These are phyloP conservation scores for Ettlia oleoabundans DNA, from an alignment of 139 green algal species.

Conservation along the genomic window DNA sequence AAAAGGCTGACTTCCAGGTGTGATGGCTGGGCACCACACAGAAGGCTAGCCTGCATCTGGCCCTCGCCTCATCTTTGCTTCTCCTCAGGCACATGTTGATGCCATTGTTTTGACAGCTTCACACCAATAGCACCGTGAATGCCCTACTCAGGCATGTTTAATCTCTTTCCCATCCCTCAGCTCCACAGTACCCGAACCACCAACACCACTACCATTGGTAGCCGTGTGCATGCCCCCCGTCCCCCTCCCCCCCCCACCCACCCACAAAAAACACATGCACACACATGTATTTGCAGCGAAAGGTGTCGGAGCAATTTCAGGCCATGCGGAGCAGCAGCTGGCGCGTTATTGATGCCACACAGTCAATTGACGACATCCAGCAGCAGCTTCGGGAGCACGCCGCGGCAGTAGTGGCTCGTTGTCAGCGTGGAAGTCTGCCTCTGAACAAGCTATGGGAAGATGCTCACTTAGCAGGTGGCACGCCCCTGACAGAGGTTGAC, in stretches of 20 bases:
- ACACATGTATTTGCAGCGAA: neutral
- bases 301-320: conserved; percentile 33
- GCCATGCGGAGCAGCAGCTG: conserved; percentile 25
- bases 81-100: no score
- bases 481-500: neutral
- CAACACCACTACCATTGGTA: no score
- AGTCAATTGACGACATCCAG: conserved; percentile 40
- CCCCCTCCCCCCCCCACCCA: neutral
- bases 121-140: no score
- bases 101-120: no score
- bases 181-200: no score
- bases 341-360: conserved; percentile 34
- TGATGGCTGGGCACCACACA: conserved; percentile 50
- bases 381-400: conserved; percentile 33
- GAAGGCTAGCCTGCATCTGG: neutral
- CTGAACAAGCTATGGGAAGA: conserved; percentile 23
- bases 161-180: no score
- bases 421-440: conserved; percentile 6
- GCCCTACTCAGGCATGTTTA: no score
- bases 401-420: conserved; percentile 20
- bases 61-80: no score
- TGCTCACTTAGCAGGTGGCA: neutral
- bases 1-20: conserved; percentile 75
- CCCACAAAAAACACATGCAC: neutral
- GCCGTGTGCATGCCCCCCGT: no score